A percentile compares a stretch with the other conserved stretches of the same genome.
Conservation (phyloP, 2,329 filamentous ascomycete species). For the Scorias spongiosa region DNA sequence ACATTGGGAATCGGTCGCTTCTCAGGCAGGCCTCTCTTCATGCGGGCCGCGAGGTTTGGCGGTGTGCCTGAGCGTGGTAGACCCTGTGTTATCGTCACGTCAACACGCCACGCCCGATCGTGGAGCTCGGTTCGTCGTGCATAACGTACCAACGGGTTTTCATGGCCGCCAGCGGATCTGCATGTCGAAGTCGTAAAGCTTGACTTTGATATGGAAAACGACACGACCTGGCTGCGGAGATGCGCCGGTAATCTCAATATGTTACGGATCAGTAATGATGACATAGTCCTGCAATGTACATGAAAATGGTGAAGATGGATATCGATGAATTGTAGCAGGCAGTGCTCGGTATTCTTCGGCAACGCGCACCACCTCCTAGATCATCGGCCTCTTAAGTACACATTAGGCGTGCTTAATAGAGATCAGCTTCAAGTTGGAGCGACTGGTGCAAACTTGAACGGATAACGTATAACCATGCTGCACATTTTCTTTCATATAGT, state of each 20-base stretch:
- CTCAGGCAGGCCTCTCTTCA: conserved; percentile 64
- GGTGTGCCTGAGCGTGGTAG: conserved; percentile 59
- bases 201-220: background rate
- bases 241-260: background rate
- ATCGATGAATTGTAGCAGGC: too few relatives aligned
- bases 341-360: too few relatives aligned
- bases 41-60: conserved; percentile 48
- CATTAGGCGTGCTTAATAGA: too few relatives aligned
- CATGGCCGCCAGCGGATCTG: conserved; percentile 6
- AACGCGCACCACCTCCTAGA: too few relatives aligned
- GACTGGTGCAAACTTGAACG: too few relatives aligned
- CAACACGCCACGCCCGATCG: conserved; percentile 12
- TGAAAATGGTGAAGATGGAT: too few relatives aligned
- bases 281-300: background rate
- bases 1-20: conserved; percentile 71
- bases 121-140: conserved; percentile 39
- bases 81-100: conserved; percentile 45
- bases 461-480: too few relatives aligned
- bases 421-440: too few relatives aligned
- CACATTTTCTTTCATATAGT: background rate
- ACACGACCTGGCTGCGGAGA: background rate
- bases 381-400: too few relatives aligned
- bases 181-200: background rate
- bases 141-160: conserved; percentile 13
- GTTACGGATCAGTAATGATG: background rate